Conservation (phyloP, 2,329 filamentous ascomycete species). For the Neofusicoccum parvum region DNA sequence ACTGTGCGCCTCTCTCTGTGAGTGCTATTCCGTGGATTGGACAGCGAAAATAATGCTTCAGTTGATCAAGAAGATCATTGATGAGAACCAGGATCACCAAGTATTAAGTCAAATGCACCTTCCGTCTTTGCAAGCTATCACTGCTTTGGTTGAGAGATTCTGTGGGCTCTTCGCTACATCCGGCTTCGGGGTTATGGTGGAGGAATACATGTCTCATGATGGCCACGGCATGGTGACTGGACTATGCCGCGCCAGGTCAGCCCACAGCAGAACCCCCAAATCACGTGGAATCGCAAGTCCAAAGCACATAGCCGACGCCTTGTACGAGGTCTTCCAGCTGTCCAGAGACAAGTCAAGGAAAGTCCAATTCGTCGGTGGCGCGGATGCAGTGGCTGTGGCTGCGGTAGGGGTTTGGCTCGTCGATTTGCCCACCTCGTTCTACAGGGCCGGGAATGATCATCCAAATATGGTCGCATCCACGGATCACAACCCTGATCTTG, state of each 20-base stretch:
- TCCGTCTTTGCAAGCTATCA: not conserved
- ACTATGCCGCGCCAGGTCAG: not conserved
- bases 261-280: not conserved
- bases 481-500: not conserved
- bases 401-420: not conserved
- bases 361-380: not conserved
- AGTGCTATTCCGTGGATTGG: not conserved
- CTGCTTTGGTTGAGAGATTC: not conserved
- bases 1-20: not conserved
- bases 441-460: not conserved
- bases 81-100: not conserved
- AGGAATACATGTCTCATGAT: not conserved
- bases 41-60: not conserved
- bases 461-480: not conserved
- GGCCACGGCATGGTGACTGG: not conserved
- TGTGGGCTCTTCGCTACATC: not conserved
- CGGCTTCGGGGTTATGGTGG: not conserved
- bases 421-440: not conserved
- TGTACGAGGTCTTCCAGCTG: not conserved
- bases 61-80: not conserved
- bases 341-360: not conserved
- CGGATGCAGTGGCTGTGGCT: not conserved
- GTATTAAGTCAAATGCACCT: not conserved
- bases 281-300: not conserved
- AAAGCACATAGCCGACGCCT: not conserved